Conservation (phyloP, 192 early-diverging fungal genomes). For the Geranomyces variabilis region DNA sequence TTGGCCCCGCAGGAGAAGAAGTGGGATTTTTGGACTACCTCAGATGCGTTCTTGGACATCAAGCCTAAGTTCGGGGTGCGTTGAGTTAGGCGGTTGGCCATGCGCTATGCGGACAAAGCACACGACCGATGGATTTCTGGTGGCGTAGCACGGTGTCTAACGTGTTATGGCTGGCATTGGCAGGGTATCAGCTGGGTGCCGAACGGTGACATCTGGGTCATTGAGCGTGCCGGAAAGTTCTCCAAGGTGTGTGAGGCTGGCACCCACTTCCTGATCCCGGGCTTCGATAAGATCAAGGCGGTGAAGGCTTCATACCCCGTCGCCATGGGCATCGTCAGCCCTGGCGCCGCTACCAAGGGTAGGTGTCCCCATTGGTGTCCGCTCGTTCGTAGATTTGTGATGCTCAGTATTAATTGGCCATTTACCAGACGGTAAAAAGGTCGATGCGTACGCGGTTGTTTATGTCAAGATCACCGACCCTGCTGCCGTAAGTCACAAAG, state of each 20-base stretch:
- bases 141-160: neutral
- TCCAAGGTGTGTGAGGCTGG: slow-evolving; percentile 36
- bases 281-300: slow-evolving; percentile 48
- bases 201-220: slow-evolving; percentile 54
- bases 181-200: slow-evolving; percentile 52
- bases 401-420: neutral
- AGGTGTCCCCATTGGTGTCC: neutral
- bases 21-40: slow-evolving; percentile 64
- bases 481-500: slow-evolving; percentile 36
- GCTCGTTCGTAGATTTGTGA: neutral
- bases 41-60: slow-evolving; percentile 45
- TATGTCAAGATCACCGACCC: slow-evolving; percentile 54
- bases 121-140: neutral
- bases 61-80: slow-evolving; percentile 46
- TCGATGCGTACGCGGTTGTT: slow-evolving; percentile 55
- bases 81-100: no score
- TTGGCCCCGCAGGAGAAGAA: slow-evolving; percentile 50
- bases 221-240: slow-evolving; percentile 43
- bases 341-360: slow-evolving; percentile 44
- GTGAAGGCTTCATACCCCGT: slow-evolving; percentile 50
- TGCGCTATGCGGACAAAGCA: neutral
- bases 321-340: slow-evolving; percentile 49
- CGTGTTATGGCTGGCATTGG: neutral
- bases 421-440: slow-evolving; percentile 43
- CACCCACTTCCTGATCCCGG: slow-evolving; percentile 48